phyloP scores from a whole-genome alignment of 108 stramenopile genomes.

The Stephanodiscus triporus region DNA sequence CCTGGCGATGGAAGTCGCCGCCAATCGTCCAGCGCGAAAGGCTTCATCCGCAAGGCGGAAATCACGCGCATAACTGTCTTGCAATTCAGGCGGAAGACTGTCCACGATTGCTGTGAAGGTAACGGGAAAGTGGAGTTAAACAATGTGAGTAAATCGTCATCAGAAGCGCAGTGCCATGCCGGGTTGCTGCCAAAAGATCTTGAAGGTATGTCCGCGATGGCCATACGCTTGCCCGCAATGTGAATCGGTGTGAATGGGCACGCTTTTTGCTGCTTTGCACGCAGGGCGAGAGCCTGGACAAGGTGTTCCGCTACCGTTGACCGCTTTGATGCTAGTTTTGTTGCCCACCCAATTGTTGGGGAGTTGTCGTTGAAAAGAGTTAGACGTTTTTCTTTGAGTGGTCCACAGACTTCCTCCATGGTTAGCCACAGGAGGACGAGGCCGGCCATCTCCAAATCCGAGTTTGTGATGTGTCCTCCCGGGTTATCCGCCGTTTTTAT shows the following conservation, averaged over 20 bases:
- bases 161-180: conserved; percentile 18
- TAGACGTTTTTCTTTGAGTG: neutral
- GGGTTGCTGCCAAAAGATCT: conserved; percentile 36
- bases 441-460: conserved; percentile 30
- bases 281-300: conserved; percentile 3
- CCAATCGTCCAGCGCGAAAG: conserved; percentile 19
- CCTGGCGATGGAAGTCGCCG: conserved; percentile 15
- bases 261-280: neutral
- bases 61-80: neutral
- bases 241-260: neutral
- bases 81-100: conserved; percentile 8
- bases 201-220: neutral
- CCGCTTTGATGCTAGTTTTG: conserved; percentile 1
- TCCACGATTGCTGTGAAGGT: conserved; percentile 30
- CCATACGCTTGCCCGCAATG: neutral
- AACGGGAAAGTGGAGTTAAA: conserved; percentile 21
- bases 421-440: conserved; percentile 5
- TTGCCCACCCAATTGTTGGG: neutral
- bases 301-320: neutral
- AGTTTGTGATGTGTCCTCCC: neutral
- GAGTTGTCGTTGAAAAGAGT: neutral
- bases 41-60: conserved; percentile 14
- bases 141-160: neutral
- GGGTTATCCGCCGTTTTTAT: neutral
- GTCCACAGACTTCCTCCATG: neutral